phyloP scores from a whole-genome alignment of 306 rosid genomes.

The Dryas drummondii region DNA sequence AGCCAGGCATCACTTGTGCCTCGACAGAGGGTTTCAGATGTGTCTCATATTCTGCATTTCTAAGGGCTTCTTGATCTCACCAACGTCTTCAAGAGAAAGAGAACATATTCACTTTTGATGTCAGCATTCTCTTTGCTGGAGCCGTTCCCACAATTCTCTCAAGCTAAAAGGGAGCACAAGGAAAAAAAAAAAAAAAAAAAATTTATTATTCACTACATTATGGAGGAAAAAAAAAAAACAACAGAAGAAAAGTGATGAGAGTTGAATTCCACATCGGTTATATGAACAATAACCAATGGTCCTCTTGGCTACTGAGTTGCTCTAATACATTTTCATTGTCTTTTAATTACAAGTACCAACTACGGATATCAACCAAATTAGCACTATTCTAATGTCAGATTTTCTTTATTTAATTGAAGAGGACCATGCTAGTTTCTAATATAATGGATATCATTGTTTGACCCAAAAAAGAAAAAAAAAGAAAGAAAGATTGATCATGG shows the following conservation, averaged over 20 bases:
- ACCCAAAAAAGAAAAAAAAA: no score
- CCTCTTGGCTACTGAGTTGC: not conserved
- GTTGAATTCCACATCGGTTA: not conserved
- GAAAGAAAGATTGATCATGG: not conserved
- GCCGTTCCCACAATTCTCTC: conserved; percentile 59
- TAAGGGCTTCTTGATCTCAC: not conserved
- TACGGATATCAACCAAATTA: not conserved
- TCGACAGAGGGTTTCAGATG: not conserved
- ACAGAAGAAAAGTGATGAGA: not conserved
- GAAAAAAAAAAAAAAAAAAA: not conserved
- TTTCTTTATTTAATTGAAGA: not conserved
- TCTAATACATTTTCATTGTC: not conserved
- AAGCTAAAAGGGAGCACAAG: conserved; percentile 26
- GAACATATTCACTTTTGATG: conserved; percentile 41
- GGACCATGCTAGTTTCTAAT: not conserved
- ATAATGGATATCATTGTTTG: not conserved
- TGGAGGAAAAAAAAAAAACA: not conserved
- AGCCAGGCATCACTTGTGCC: no score
- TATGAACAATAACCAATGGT: not conserved
- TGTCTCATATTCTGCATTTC: not conserved
- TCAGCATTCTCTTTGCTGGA: conserved; percentile 47
- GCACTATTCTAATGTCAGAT: not conserved
- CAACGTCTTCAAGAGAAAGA: conserved; percentile 31
- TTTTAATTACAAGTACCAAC: not conserved
- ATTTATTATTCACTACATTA: not conserved